Evolutionary conservation across 192 early-diverging fungal species (phyloP).

Genomic region (Neocallimastix lanati): DNA sequence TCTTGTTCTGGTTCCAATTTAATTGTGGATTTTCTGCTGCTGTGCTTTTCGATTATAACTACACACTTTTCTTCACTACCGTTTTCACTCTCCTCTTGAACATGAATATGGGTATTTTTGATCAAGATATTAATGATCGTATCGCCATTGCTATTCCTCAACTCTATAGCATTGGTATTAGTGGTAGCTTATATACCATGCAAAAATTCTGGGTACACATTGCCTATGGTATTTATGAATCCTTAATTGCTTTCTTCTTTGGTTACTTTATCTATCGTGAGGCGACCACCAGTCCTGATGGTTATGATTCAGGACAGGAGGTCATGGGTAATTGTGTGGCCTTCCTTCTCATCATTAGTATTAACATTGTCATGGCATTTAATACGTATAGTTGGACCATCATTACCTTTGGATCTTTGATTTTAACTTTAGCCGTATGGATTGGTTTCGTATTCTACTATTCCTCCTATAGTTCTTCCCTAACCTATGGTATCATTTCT

Average conservation of each 20-base stretch:
- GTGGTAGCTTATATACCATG: slow-evolving; percentile 62
- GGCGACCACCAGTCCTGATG: slow-evolving; percentile 21
- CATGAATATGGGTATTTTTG: slow-evolving; percentile 26
- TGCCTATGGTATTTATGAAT: slow-evolving; percentile 83
- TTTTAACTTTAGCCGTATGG: slow-evolving; percentile 44
- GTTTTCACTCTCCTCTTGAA: slow-evolving; percentile 82
- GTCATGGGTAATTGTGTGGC: slow-evolving; percentile 68
- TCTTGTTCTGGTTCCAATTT: slow-evolving; percentile 88
- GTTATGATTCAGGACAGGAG: slow-evolving; percentile 30
- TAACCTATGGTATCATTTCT: slow-evolving; percentile 49
- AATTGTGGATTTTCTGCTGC: slow-evolving; percentile 49
- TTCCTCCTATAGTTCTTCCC: slow-evolving; percentile 26
- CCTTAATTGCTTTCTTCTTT: slow-evolving; percentile 61
- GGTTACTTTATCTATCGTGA: slow-evolving; percentile 46
- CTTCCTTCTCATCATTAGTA: slow-evolving; percentile 54
- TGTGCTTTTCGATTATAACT: slow-evolving; percentile 47
- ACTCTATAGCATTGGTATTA: slow-evolving; percentile 67
- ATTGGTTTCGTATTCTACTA: slow-evolving; percentile 49
- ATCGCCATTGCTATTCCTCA: slow-evolving; percentile 27
- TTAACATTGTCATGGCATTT: slow-evolving; percentile 59
- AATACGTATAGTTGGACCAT: slow-evolving; percentile 77
- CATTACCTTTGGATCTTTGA: slow-evolving; percentile 43
- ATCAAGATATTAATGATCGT: slow-evolving; percentile 50
- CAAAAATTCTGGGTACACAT: slow-evolving; percentile 70
- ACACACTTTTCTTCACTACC: slow-evolving; percentile 84